Base-by-base conservation (phyloP, 306 rosid genomes). In the Castanea sativa region DNA sequence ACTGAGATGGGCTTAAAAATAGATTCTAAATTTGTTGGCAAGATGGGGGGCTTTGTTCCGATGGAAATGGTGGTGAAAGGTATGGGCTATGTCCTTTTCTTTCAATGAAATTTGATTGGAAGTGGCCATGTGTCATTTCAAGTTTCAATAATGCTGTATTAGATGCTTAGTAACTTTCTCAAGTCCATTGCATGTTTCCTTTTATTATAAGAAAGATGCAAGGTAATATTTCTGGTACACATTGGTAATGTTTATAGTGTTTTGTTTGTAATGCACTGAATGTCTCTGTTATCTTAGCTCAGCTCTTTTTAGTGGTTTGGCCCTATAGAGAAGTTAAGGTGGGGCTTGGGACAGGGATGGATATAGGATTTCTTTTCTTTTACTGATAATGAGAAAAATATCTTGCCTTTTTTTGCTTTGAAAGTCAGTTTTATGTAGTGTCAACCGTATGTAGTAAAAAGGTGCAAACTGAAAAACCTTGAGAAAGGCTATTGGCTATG, bases 51-150 rank as follows among this genome's bases (percentile, higher is more conserved):
- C 55, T 95, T 76, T 89, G 67, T 95, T 72, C 91, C 99, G 16
- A 95, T 95, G 98, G 97, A 91, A 82, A 84, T 70, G 91, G 97
- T 95, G 74, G 88, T 91, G 65, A 89, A 89, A 92, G 99, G 99
- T 95, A 76, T 33, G 80, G 71, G 14, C 45, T 29, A 30, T 60
- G 63, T 74, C 60, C 43, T 55, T 74, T 83, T 33, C 23, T 60
- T 79, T 68, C 71, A 68, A 18, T 30, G 77, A 64, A 60, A 72
- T 69, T 83, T 81, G 30, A 75, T 73, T 65, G 57, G 49, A 78
- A 64, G 70, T 75, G 38, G 53, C 67, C 38, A 67, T 74, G 49
- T 6, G 8, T 19, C 12, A 55, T 20, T 41, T 51, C 20, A 6
- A 9, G 32, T 29, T 51, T 18, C 43, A 8, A 38, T 73, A 19